A percentile compares a stretch with the other conserved stretches of the same genome.
These are phyloP conservation scores for Eremothecium cymbalariae DNA, from an alignment of 1,139 yeast genomes.

Conservation along the genomic window DNA sequence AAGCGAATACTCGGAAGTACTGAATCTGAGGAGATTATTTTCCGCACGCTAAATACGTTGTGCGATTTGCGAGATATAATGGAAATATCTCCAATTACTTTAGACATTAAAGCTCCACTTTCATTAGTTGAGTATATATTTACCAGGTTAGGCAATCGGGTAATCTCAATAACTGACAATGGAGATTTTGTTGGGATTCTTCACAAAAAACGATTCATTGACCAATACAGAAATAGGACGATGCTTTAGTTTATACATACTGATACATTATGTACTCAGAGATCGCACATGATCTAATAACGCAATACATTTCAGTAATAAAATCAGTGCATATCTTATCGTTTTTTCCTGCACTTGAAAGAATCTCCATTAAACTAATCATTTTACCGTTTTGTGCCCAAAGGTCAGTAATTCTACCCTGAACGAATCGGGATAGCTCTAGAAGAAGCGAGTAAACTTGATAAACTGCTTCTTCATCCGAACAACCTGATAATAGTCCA, in stretches of 20 bases:
- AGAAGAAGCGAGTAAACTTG: constrained; percentile 1
- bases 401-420: constrained; percentile 5
- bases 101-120: constrained; percentile 45
- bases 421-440: constrained; percentile 1
- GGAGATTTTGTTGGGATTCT: constrained; percentile 47
- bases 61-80: constrained; percentile 39
- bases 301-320: constrained; percentile 1
- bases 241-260: constrained; percentile 1
- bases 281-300: constrained; percentile 3
- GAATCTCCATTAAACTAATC: constrained; percentile 1
- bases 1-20: no score
- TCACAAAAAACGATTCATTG: constrained; percentile 50
- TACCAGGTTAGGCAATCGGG: constrained; percentile 48
- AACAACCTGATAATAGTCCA: not conserved
- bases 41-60: constrained; percentile 28
- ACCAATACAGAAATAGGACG: constrained; percentile 31
- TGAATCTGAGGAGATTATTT: constrained; percentile 9
- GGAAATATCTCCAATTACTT: constrained; percentile 44
- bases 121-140: constrained; percentile 48
- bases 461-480: not conserved
- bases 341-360: not conserved
- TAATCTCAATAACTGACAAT: constrained; percentile 42
- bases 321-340: constrained; percentile 4
- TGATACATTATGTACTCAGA: constrained; percentile 1
- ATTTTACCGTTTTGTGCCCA: constrained; percentile 5